phyloP scores from a whole-genome alignment of 352 stramenopile genomes.

The Pythium oligandrum region DNA sequence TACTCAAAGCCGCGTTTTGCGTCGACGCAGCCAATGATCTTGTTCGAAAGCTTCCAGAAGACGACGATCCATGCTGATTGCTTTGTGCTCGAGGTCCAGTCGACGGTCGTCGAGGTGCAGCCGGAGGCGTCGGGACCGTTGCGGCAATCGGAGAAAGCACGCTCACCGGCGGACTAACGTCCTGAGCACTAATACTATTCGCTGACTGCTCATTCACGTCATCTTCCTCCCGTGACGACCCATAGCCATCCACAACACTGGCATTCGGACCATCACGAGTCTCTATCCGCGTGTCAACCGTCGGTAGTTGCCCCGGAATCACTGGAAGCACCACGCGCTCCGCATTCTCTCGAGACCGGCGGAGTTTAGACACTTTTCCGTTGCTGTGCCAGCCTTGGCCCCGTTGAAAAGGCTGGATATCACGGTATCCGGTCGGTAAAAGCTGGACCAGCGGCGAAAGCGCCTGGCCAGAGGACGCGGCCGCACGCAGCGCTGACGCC shows the following conservation, averaged over 20 bases:
- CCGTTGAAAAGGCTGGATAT: conserved; percentile 67
- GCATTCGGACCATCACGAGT: conserved; percentile 6
- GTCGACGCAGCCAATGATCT: conserved; percentile 7
- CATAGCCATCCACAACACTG: conserved; percentile 13
- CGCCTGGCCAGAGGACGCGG: conserved; percentile 10
- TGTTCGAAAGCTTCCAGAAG: conserved; percentile 20
- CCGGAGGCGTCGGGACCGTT: conserved; percentile 10
- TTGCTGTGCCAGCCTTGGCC: conserved; percentile 66
- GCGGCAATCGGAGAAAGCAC: not conserved
- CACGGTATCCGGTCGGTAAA: conserved; percentile 54
- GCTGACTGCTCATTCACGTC: not conserved
- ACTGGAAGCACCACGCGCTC: conserved; percentile 49
- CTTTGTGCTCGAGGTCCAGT: conserved; percentile 14
- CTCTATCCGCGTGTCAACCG: not conserved
- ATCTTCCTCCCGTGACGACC: conserved; percentile 8
- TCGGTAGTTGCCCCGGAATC: conserved; percentile 13
- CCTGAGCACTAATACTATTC: not conserved
- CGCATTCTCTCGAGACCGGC: conserved; percentile 11
- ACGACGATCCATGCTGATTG: conserved; percentile 19
- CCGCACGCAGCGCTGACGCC: conserved; percentile 14
- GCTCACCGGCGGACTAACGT: not conserved
- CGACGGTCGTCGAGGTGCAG: conserved; percentile 15
- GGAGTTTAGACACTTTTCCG: conserved; percentile 25
- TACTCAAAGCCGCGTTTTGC: not conserved
- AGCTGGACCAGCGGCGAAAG: conserved; percentile 59